These are phyloP conservation scores for Vaccinium darrowii DNA, from an alignment of 148 eudicot species.

Conservation along the genomic window DNA sequence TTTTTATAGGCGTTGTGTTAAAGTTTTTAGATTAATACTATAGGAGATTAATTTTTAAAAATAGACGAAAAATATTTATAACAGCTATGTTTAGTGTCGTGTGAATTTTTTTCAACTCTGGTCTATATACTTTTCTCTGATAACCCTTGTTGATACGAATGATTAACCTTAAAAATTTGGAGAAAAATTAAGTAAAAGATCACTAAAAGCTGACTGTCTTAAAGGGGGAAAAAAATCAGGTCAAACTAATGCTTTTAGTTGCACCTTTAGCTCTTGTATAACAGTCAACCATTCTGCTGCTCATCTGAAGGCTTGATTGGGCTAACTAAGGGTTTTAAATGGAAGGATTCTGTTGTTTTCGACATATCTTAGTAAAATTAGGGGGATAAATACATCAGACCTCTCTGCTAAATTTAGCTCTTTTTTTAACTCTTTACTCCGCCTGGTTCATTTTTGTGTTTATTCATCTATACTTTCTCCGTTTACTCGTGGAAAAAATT, in stretches of 20 bases:
- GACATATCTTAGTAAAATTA: not conserved
- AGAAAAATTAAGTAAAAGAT: no score
- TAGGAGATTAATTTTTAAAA: not conserved
- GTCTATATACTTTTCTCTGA: not conserved
- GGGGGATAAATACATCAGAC: not conserved
- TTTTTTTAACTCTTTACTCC: not conserved
- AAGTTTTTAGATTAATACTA: not conserved
- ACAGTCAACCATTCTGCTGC: not conserved
- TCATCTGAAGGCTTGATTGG: not conserved
- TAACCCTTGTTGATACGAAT: not conserved
- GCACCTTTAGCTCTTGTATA: not conserved
- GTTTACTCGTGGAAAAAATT: not conserved
- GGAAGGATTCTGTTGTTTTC: not conserved
- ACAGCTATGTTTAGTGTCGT: not conserved
- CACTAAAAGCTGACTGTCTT: no score
- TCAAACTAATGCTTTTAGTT: not conserved
- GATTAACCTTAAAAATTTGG: no score
- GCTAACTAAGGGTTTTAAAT: not conserved
- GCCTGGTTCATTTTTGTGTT: not conserved
- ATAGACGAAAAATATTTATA: not conserved
- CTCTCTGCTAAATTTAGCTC: not conserved
- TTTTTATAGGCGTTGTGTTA: not conserved
- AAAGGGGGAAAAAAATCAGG: not conserved
- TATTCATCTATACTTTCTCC: constrained; percentile 7
- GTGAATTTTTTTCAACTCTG: no score